A percentile compares a stretch with the other conserved stretches of the same genome.
Conservation (phyloP, 2,329 filamentous ascomycete genomes). For the Rhytidhysteron rufulum region DNA sequence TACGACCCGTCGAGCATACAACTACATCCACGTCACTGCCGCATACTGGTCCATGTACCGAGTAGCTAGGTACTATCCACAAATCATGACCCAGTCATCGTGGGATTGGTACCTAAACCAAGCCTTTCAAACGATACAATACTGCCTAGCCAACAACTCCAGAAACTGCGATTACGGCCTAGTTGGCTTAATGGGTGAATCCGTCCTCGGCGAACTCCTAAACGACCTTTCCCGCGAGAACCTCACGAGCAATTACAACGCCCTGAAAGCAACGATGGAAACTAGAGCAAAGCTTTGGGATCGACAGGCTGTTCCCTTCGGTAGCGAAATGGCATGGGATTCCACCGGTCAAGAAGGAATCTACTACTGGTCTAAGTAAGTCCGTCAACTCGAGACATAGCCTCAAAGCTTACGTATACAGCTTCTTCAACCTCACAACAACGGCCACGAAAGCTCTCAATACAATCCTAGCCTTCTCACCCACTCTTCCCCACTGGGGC, state of each 20-base stretch:
- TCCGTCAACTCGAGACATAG: too few species aligned
- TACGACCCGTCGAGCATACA: constrained; percentile 51
- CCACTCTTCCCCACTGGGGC: constrained; percentile 58
- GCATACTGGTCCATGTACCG: constrained; percentile 58
- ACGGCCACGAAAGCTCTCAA: constrained; percentile 52
- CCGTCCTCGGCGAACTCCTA: constrained; percentile 53
- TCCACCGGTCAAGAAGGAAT: constrained; percentile 60
- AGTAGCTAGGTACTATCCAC: constrained; percentile 48
- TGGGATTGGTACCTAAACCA: constrained; percentile 56
- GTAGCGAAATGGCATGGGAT: constrained; percentile 62
- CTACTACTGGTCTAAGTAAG: constrained; percentile 57
- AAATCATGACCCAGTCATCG: constrained; percentile 37
- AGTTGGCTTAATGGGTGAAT: constrained; percentile 58
- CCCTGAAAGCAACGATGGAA: constrained; percentile 47
- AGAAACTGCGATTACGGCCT: constrained; percentile 39
- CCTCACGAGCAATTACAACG: constrained; percentile 35
- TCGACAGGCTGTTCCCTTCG: constrained; percentile 51
- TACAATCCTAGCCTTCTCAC: constrained; percentile 55
- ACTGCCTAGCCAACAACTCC: constrained; percentile 33
- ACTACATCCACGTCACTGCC: constrained; percentile 56
- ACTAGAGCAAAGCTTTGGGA: constrained; percentile 50
- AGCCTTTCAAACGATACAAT: constrained; percentile 49
- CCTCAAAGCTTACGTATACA: too few species aligned
- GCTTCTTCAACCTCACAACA: constrained; percentile 46
- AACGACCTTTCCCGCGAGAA: constrained; percentile 49